phyloP scores from a whole-genome alignment of 75 land plant species.

The Sequoiadendron giganteum region DNA sequence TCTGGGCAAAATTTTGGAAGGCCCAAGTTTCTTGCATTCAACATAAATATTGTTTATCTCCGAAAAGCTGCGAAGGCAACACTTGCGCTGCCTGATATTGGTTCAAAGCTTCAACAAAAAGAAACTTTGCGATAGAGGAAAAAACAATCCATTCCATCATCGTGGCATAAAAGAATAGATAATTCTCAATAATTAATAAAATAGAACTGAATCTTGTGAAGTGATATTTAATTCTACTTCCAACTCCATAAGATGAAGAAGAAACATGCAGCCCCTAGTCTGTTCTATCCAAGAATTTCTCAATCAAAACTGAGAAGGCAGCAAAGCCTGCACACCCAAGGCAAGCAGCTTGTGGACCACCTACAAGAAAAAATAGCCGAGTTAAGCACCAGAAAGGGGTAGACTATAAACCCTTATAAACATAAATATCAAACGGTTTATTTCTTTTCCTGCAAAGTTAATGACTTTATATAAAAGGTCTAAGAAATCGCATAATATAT shows the following conservation, averaged over 20 bases:
- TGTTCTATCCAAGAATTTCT: conserved; percentile 54
- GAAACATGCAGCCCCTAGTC: neutral
- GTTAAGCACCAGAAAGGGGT: neutral
- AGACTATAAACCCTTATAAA: neutral
- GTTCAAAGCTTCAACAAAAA: neutral
- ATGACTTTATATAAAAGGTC: neutral
- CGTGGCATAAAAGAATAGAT: neutral
- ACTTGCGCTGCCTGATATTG: neutral
- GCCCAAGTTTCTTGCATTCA: neutral
- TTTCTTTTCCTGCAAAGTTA: neutral
- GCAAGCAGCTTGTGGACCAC: conserved; percentile 94
- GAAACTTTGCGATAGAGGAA: neutral
- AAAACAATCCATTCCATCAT: neutral
- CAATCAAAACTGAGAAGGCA: conserved; percentile 81
- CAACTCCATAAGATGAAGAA: neutral
- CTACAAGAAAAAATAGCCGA: conserved; percentile 34
- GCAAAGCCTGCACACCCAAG: conserved; percentile 97
- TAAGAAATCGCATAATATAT: neutral
- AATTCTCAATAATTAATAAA: neutral
- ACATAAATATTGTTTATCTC: neutral
- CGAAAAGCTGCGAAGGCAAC: neutral
- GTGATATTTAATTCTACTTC: neutral
- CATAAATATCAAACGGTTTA: neutral
- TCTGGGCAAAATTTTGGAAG: neutral
- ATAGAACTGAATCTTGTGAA: neutral